These are phyloP conservation scores for Euphrasia arctica DNA, from an alignment of 305 asterid genomes.

Conservation along the genomic window DNA sequence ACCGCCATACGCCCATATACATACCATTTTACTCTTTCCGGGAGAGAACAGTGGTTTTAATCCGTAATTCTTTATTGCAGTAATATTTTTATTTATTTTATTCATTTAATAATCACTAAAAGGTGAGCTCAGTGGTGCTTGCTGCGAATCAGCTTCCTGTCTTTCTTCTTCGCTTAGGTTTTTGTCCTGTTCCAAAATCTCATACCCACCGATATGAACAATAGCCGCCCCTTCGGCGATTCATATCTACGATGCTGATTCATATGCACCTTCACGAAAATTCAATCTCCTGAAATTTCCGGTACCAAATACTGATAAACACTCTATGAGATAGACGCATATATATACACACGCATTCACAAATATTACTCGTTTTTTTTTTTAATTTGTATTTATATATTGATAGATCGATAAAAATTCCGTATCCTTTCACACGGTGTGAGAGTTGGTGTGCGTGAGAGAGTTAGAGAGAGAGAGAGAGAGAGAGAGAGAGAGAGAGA, in stretches of 20 bases:
- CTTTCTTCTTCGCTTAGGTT: conserved; percentile 14
- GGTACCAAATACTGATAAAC: neutral
- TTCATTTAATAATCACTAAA: neutral
- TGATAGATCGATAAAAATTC: neutral
- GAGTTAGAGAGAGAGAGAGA: conserved; percentile 24
- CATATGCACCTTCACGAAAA: neutral
- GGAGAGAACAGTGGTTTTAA: conserved; percentile 31
- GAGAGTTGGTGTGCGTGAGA: conserved; percentile 24
- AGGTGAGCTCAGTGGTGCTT: conserved; percentile 21
- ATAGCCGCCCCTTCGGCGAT: neutral
- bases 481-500: conserved; percentile 29
- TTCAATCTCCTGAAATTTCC: conserved; percentile 16
- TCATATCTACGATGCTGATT: conserved; percentile 12
- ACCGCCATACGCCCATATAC: neutral
- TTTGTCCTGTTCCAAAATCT: conserved; percentile 24
- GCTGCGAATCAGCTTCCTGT: conserved; percentile 25
- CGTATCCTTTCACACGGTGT: conserved; percentile 2
- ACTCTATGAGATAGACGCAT: conserved; percentile 2
- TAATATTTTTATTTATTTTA: neutral
- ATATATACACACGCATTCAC: neutral
- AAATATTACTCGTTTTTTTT: neutral
- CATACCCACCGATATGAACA: conserved; percentile 7
- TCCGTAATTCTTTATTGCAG: neutral
- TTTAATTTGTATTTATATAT: neutral
- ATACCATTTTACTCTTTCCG: neutral